phyloP scores from a whole-genome alignment of 176 grass and related monocot species.

The Urochloa ruziziensis region DNA sequence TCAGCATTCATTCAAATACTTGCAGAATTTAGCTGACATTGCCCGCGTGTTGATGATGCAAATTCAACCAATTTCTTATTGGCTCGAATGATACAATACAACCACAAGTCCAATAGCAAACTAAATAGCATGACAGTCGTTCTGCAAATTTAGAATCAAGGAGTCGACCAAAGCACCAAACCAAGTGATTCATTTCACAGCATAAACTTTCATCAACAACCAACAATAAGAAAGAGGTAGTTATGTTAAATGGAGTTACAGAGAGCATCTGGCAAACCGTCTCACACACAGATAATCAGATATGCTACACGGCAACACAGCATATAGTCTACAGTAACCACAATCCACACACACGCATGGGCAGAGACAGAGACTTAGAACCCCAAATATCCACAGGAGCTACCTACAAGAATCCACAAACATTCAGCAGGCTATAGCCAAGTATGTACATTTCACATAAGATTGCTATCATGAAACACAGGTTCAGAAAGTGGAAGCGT shows the following conservation, averaged over 20 bases:
- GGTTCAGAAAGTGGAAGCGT: neutral
- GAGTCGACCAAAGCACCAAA: neutral
- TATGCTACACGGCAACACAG: neutral
- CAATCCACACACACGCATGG: neutral
- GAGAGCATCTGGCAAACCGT: neutral
- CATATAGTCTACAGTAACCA: constrained; percentile 4
- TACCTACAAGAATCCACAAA: constrained; percentile 16
- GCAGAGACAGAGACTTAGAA: neutral
- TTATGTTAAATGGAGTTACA: neutral
- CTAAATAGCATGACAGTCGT: neutral
- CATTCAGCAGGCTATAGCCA: constrained; percentile 11
- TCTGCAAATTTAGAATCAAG: neutral
- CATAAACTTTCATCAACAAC: neutral
- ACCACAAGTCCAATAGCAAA: neutral
- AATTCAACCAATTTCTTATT: neutral
- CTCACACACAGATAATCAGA: neutral
- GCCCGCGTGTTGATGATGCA: neutral
- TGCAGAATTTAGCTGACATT: neutral
- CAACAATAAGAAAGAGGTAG: neutral
- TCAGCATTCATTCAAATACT: neutral
- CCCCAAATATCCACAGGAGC: constrained; percentile 13
- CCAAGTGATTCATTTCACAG: neutral
- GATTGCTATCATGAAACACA: neutral
- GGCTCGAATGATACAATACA: neutral
- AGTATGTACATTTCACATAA: constrained; percentile 26